Base-by-base conservation (phyloP, 2,329 filamentous ascomycete species). In the Aureobasidium leucospermi region DNA sequence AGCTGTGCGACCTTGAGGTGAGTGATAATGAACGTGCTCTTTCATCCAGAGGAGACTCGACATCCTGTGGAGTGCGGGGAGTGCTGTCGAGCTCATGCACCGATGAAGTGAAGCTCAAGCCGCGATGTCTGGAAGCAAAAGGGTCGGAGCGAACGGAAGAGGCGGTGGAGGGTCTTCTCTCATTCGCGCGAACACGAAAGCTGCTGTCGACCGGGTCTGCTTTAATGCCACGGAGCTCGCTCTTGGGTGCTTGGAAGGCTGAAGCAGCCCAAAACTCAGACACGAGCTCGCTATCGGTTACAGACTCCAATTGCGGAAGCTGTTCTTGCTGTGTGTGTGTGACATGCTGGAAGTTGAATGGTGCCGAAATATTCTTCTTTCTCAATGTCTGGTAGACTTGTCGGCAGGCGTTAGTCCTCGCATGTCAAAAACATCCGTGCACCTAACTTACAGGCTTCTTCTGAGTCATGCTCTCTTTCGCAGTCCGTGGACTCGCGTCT, bases 271-370 rank as follows among this genome's bases (percentile, higher is more conserved):
- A 79, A 67, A 83, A 82, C 63, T 81, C 79, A 6, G 76, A 76
- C 31, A 77, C 77, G 19, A 84, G 71, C 32, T 82, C 77, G 60
- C 77, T 74, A 59, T 80, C 75, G 57, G 78, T 76, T 11, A 79
- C 74, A 36, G 75, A 76, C 41, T 82, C 77, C 19, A 85, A 70
- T 4, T 74, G 73, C 34, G 79, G 75, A 59, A 84, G 77, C 59
- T 85, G 79, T 28, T 78, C 70, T 28, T 79, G 78, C 59, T 79
- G 78, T 31, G 82, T 83, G 66, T 86, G 83, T 38, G 81, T 82
- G 56, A 86, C 70, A 66, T 86, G 84, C 63, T 85, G 82, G 67
- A 86, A 86, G 65, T 84, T 81, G 69, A 84, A 86, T 1, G 84
- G 84, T 60, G 78, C 78, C 0, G 84, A 86, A 56, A 86, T 86